Percentiles rank a stretch among this genome's conserved stretches.
These are phyloP conservation scores for Allium sativum DNA, from an alignment of 106 monocot genomes.

Conservation along the genomic window DNA sequence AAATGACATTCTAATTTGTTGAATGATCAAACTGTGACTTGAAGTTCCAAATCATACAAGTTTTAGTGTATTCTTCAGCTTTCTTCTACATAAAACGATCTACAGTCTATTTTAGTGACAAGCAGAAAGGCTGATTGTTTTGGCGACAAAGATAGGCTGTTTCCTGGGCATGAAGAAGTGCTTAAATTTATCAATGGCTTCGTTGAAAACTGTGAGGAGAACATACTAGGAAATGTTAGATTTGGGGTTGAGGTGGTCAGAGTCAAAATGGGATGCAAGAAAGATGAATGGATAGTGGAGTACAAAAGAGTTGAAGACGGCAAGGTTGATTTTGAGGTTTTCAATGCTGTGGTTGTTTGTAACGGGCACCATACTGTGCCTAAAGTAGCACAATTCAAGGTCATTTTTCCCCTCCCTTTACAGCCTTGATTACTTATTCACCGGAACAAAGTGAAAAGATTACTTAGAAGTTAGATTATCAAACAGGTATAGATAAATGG, in stretches of 20 bases:
- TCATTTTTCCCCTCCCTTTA: neutral
- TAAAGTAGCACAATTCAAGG: conserved; percentile 66
- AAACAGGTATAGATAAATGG: conserved; percentile 43
- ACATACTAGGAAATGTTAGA: conserved; percentile 26
- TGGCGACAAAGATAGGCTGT: conserved; percentile 24
- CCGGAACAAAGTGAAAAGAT: too few species aligned
- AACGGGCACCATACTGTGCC: conserved; percentile 80
- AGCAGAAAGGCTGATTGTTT: neutral
- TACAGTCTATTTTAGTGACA: too few species aligned
- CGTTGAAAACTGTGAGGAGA: conserved; percentile 34
- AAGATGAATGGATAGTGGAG: conserved; percentile 38
- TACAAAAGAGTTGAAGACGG: conserved; percentile 9
- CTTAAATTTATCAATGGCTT: conserved; percentile 68
- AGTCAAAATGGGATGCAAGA: conserved; percentile 33
- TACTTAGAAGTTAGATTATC: neutral
- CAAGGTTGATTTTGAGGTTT: conserved; percentile 32
- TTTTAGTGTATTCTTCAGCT: too few species aligned
- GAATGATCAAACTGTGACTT: too few species aligned
- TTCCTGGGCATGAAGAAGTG: conserved; percentile 70
- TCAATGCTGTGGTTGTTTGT: conserved; percentile 78
- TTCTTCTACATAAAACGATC: too few species aligned
- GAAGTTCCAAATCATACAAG: too few species aligned
- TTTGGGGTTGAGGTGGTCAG: conserved; percentile 63
- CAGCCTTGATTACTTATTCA: too few species aligned
- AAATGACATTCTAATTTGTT: too few species aligned